Evolutionary conservation across 805 yeast genomes (phyloP), one percentile per base, ranked within the genome.

Genomic region (Barnettozyma sucrosica): DNA sequence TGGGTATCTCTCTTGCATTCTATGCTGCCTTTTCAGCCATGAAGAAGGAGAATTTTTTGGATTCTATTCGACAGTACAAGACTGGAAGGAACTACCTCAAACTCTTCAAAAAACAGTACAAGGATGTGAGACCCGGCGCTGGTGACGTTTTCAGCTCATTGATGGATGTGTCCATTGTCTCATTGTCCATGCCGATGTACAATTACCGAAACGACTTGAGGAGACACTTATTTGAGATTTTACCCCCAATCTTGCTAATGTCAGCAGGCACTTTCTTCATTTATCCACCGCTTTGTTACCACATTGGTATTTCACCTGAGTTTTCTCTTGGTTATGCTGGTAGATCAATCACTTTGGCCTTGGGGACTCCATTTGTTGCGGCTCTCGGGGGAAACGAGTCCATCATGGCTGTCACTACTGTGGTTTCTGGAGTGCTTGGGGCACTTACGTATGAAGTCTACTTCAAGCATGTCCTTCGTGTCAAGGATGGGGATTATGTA

Each of bases 121-220:
- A 44, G 16, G 47, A 50, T 7, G 59, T 64, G 19, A 75, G 79
- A 76, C 93, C 95, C 1, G 95, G 95, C 0, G 86, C 90, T 13
- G 95, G 95, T 2, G 95, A 86, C 59, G 69, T 86, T 16, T 70
- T 86, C 36, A 62, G 81, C 6, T 75, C 89, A 0, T 63, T 85
- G 54, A 81, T 86, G 84, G 93, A 85, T 57, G 75, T 84, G 8
- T 78, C 89, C 2, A 86, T 86, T 63, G 89, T 84, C 1, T 77
- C 92, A 1, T 69, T 86, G 38, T 77, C 90, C 20, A 66, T 86
- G 44, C 89, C 95, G 3, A 83, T 86, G 88, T 86, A 75, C 63
- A 77, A 84, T 8, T 85, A 84, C 64, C 66, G 93, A 43, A 65
- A 65, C 14, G 95, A 85, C 55, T 72, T 86, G 51, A 63, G 68